These are phyloP conservation scores for Psilocybe cubensis DNA, from an alignment of 768 basidiomycete species.

Conservation along the genomic window DNA sequence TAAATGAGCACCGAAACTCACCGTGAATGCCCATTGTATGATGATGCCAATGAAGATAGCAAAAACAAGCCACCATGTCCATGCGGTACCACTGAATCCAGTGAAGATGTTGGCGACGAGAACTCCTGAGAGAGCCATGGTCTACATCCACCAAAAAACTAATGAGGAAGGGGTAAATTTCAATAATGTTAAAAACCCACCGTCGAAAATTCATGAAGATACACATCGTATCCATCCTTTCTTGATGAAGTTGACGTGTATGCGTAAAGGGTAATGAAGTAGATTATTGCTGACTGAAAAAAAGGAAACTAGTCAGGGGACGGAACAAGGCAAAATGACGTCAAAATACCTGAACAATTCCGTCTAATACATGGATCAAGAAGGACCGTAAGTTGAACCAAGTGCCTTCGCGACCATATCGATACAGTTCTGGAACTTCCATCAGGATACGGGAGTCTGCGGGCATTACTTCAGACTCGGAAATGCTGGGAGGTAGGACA, in stretches of 20 bases:
- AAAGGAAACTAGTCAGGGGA: not conserved
- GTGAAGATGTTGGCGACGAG: constrained; percentile 81
- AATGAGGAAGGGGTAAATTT: not conserved
- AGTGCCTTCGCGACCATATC: constrained; percentile 74
- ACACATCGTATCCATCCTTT: constrained; percentile 76
- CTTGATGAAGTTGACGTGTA: constrained; percentile 78
- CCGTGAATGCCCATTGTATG: constrained; percentile 79
- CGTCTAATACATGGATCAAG: constrained; percentile 80
- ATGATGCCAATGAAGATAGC: constrained; percentile 80
- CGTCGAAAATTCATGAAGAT: constrained; percentile 83
- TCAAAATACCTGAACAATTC: constrained; percentile 68
- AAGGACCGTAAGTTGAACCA: constrained; percentile 82
- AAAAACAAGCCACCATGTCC: constrained; percentile 91
- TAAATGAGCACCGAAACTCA: constrained; percentile 35
- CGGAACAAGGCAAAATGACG: not conserved
- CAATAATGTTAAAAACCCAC: constrained; percentile 44
- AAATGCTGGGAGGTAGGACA: not conserved
- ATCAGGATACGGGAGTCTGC: constrained; percentile 83
- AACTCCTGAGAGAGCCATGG: constrained; percentile 83
- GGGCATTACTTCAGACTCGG: not conserved
- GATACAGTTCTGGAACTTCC: constrained; percentile 90
- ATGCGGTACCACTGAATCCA: constrained; percentile 84
- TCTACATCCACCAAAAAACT: constrained; percentile 37
- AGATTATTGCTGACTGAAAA: constrained; percentile 79
- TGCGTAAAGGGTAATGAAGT: constrained; percentile 81